Evolutionary conservation across 495 filamentous ascomycete species (phyloP), one percentile per base, ranked within the genome.

Genomic region (Aspergillus homomorphus): DNA sequence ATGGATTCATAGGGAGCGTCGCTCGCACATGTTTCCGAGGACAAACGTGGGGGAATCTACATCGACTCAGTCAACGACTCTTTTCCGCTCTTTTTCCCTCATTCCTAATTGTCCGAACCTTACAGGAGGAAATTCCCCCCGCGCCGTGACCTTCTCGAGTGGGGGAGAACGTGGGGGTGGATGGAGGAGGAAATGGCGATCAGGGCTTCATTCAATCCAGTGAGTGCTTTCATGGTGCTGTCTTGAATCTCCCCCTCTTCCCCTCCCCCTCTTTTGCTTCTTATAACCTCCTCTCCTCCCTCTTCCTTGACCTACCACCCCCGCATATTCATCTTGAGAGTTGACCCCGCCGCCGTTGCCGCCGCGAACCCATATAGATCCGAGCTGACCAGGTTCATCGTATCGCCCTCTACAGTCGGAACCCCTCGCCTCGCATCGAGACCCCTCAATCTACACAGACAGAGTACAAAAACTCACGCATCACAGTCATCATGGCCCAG

Each of bases 401-500:
- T 9, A 28, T 4, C 26, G 9, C 26, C 9, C 26, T n/a, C n/a
- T 4, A 44, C 4, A 16, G 19, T 44, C 15, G 3, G 3, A 44
- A 16, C 21, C 18, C 3, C 1, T 6, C 19, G 14, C 19, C 45
- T 19, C 45, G 24, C 45, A 19, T 48, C 45, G 10, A 19, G 18
- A 45, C 3, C 18, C 44, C 21, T 45, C 44, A 16, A 45, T 19
- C 44, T 20, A 45, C n/a, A 15, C 53, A n/a, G 28, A 45, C 42
- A 49, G 21, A 44, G n/a, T n/a, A n/a, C 38, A 28, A 20, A 19
- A 54, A 23, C 43, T 46, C 54, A 42, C 10, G 8, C 38, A 33
- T 38, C 54, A 58, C 54, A 21, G 44, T 46, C 14, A 67, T 23
- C 20, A 70, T 71, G 69, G 62, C 69, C 19, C 53, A 55, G 51